Percentiles rank a stretch among this genome's conserved stretches.
Evolutionary conservation across 495 filamentous ascomycete genomes (phyloP).

Genomic region (Lasiosphaeriaceae sp.): DNA sequence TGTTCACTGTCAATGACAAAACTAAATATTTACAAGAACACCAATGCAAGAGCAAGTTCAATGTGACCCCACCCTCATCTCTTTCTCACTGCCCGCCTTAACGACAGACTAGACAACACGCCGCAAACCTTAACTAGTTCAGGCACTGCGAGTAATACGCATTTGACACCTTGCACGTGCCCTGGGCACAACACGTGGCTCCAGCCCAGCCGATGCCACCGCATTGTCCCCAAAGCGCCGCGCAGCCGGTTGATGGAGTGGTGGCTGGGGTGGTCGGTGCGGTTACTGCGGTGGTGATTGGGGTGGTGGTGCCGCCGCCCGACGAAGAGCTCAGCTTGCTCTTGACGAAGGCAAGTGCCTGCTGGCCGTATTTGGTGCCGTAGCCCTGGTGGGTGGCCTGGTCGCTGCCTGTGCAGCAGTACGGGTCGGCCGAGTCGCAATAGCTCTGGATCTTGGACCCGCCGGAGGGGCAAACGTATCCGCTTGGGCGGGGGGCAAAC

Average conservation of each 20-base stretch:
- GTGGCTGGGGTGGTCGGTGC: slow-evolving; percentile 8
- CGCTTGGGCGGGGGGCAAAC: slow-evolving; percentile 55
- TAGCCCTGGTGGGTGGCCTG: slow-evolving; percentile 55
- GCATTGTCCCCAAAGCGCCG: slow-evolving; percentile 28
- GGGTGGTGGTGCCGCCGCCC: slow-evolving; percentile 16
- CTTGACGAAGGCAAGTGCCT: slow-evolving; percentile 54
- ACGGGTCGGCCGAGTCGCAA: slow-evolving; percentile 60
- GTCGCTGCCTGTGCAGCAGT: slow-evolving; percentile 61
- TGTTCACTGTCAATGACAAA: no score
- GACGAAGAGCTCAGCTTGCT: slow-evolving; percentile 26
- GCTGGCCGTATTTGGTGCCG: slow-evolving; percentile 53
- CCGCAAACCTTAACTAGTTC: no score
- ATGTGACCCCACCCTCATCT: no score
- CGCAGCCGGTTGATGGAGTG: slow-evolving; percentile 23
- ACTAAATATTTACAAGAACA: no score
- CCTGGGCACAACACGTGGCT: slow-evolving; percentile 23
- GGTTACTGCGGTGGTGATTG: slow-evolving; percentile 3
- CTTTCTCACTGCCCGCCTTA: no score
- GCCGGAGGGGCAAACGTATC: slow-evolving; percentile 48
- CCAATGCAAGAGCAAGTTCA: no score
- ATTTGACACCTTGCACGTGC: slow-evolving; percentile 28
- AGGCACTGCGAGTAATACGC: slow-evolving; percentile 37
- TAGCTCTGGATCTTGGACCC: slow-evolving; percentile 53
- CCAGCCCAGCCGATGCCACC: slow-evolving; percentile 30
- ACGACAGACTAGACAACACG: no score